phyloP scores from a whole-genome alignment of 1,284 basidiomycete species.

The Clitocybe nebularis region DNA sequence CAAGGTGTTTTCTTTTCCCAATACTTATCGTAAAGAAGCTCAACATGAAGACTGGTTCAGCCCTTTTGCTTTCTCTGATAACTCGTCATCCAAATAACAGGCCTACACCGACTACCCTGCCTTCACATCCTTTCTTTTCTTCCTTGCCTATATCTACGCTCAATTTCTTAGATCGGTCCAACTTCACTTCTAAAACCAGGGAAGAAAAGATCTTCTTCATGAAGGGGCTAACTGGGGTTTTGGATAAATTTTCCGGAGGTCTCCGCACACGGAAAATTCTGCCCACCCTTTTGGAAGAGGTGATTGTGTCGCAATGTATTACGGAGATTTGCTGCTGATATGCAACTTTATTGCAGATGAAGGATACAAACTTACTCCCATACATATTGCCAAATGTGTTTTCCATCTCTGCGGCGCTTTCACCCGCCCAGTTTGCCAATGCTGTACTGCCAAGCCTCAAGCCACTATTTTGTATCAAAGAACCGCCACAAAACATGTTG shows the following conservation, averaged over 20 bases:
- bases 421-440: conserved; percentile 77
- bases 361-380: conserved; percentile 86
- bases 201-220: conserved; percentile 97
- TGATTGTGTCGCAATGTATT: conserved; percentile 29
- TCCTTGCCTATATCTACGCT: conserved; percentile 96
- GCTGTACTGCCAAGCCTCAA: conserved; percentile 86
- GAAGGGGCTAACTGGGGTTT: conserved; percentile 82
- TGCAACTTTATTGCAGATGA: conserved; percentile 64
- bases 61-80: conserved; percentile 72
- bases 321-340: conserved; percentile 1
- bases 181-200: conserved; percentile 88
- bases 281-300: conserved; percentile 93
- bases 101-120: conserved; percentile 75
- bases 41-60: conserved; percentile 38
- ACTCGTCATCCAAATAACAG: conserved; percentile 75
- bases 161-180: conserved; percentile 94
- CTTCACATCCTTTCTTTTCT: conserved; percentile 88
- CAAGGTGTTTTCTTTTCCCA: conserved; percentile 45
- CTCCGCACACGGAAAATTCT: conserved; percentile 87
- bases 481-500: conserved; percentile 96
- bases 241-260: conserved; percentile 86
- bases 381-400: conserved; percentile 99
- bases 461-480: conserved; percentile 87
- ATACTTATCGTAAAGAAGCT: conserved; percentile 7
- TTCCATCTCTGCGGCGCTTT: conserved; percentile 78